Evolutionary conservation across 257 asterid species (phyloP).

Genomic region (Fraxinus cuspidata): DNA sequence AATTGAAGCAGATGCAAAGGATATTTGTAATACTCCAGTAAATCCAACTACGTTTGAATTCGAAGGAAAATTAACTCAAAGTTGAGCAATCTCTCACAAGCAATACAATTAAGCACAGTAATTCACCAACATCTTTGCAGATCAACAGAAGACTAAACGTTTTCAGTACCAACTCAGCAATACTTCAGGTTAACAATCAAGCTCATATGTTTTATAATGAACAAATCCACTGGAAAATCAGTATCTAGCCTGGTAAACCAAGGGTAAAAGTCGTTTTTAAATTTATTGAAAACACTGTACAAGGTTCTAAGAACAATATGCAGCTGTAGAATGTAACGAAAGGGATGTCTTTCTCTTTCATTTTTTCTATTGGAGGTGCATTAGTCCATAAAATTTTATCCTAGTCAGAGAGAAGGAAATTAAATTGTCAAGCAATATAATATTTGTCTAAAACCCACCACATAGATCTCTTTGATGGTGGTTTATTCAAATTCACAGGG

Average conservation of each 20-base stretch:
- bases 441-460: not conserved
- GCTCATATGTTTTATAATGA: not conserved
- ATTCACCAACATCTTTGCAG: slow-evolving; percentile 2
- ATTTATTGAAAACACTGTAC: not conserved
- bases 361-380: not conserved
- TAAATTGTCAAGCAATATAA: not conserved
- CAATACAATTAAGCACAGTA: slow-evolving; percentile 1
- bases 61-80: slow-evolving; percentile 1
- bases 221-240: not conserved
- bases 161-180: not conserved
- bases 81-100: not conserved
- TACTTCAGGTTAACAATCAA: not conserved
- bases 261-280: not conserved
- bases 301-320: not conserved
- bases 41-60: not conserved
- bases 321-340: not conserved
- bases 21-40: slow-evolving; percentile 2
- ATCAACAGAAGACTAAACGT: not conserved
- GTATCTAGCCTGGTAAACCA: slow-evolving; percentile 4
- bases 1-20: not conserved
- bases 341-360: slow-evolving; percentile 1
- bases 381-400: not conserved
- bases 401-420: not conserved
- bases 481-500: not conserved
- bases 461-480: not conserved